A percentile compares a stretch with the other conserved stretches of the same genome.
phyloP scores from a whole-genome alignment of 495 filamentous ascomycete species.

The Amniculicola lignicola region DNA sequence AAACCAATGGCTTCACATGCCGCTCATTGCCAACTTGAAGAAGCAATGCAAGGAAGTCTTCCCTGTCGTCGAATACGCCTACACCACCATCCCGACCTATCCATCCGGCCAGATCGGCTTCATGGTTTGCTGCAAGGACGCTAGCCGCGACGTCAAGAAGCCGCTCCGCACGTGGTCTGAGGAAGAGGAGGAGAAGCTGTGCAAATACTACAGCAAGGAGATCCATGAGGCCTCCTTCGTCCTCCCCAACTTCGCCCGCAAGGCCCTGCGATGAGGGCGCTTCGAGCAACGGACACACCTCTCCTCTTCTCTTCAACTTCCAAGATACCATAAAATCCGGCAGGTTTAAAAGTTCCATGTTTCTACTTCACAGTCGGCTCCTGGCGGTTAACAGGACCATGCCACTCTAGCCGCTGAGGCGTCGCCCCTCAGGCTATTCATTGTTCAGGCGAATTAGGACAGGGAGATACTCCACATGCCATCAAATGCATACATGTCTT shows the following conservation, averaged over 20 bases:
- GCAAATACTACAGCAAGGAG: conserved; percentile 91
- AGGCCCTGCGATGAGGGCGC: conserved; percentile 55
- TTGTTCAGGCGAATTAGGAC: too few species aligned
- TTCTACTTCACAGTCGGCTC: conserved; percentile 4
- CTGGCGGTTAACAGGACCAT: conserved; percentile 15
- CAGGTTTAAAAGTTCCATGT: conserved; percentile 14
- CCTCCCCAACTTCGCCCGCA: conserved; percentile 84
- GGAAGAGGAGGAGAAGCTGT: conserved; percentile 89
- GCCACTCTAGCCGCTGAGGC: too few species aligned
- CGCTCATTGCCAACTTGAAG: conserved; percentile 85
- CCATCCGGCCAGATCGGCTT: conserved; percentile 99
- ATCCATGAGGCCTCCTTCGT: conserved; percentile 94
- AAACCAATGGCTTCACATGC: conserved; percentile 98
- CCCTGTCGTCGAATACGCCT: conserved; percentile 95
- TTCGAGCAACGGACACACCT: not conserved
- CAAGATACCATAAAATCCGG: conserved; percentile 18
- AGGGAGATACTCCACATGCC: too few species aligned
- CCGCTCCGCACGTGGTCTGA: conserved; percentile 72
- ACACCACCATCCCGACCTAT: conserved; percentile 99
- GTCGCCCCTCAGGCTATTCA: too few species aligned
- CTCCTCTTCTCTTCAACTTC: conserved; percentile 3
- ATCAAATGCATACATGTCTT: too few species aligned
- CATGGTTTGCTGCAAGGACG: conserved; percentile 98
- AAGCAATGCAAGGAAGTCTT: conserved; percentile 97
- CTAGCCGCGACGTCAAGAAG: conserved; percentile 72